Conservation (phyloP, 1,284 basidiomycete genomes). For the Mrakiaceae sp. region DNA sequence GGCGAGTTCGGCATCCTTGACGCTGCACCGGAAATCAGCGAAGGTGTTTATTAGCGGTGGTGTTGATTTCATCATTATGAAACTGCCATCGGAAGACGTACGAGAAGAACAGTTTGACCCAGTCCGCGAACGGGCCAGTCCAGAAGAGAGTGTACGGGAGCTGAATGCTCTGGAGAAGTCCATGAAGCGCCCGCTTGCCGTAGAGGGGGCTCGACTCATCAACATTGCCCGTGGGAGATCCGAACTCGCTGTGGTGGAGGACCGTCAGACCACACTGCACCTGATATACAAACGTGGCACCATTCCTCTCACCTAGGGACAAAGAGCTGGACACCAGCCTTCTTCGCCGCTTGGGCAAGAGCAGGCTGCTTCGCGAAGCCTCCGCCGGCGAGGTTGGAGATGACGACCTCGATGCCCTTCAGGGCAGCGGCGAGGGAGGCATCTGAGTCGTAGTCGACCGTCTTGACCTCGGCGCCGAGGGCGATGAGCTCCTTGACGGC, state of each 20-base stretch:
- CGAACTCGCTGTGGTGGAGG: slow-evolving; percentile 15
- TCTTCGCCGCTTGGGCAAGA: slow-evolving; percentile 17
- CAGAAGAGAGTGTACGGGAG: slow-evolving; percentile 16
- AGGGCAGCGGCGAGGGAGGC: slow-evolving; percentile 16
- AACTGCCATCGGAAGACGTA: background rate
- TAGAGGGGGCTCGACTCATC: background rate
- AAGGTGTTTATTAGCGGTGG: too few relatives aligned
- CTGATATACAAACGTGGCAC: too few relatives aligned
- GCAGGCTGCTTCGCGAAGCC: slow-evolving; percentile 15
- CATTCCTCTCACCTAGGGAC: slow-evolving; percentile 14
- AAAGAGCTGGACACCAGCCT: slow-evolving; percentile 19
- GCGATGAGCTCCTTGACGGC: slow-evolving; percentile 11
- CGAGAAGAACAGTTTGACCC: slow-evolving; percentile 1
- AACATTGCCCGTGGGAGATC: background rate
- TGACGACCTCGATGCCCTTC: slow-evolving; percentile 18
- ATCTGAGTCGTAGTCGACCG: slow-evolving; percentile 18
- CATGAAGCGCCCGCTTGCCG: slow-evolving; percentile 11
- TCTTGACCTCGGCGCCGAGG: slow-evolving; percentile 13
- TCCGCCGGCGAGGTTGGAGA: slow-evolving; percentile 16
- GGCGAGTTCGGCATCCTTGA: slow-evolving; percentile 14
- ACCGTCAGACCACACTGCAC: too few relatives aligned
- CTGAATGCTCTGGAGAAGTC: slow-evolving; percentile 5
- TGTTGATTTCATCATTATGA: too few relatives aligned
- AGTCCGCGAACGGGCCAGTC: slow-evolving; percentile 18
- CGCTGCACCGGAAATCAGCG: background rate